Base-by-base conservation (phyloP, 441 rosid species). In the Macaranga tanarius region DNA sequence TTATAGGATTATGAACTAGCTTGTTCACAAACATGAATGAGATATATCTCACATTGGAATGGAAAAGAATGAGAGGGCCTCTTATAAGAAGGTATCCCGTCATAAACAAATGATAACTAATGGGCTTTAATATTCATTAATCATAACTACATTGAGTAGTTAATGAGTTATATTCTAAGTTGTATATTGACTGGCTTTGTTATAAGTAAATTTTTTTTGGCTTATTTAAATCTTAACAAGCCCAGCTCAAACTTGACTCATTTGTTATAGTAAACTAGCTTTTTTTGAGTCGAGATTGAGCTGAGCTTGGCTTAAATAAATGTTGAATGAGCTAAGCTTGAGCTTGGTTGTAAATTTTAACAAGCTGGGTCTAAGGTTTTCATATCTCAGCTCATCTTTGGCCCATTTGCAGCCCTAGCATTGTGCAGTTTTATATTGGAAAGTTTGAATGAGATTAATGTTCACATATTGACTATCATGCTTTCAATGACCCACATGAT, bases 401-500 rank as follows among this genome's bases (percentile, higher is more conserved):
- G 23, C 57, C 15, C 22, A 17, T n/a, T 5, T 19, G 57, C 57
- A 2, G 57, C 57, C 20, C 23, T n/a, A 5, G 57, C 57, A 9
- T n/a, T 26, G 20, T 26, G 65, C 59, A 19, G 1, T 59, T 2
- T 60, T 28, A 10, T 11, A 23, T 61, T 10, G 50, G 34, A 67
- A 48, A 48, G 51, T 68, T 25, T 61, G 4, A 11, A 12, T 59
- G 40, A 54, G 7, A 71, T 58, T 10, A 0, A 66, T 23, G 38
- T 75, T 47, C 40, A 22, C 13, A 25, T 63, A 42, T 72, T 70
- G 58, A 56, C 15, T n/a, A 62, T n/a, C n/a, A 20, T 45, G 57
- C 55, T 38, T 42, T 61, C 9, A 55, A 62, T 45, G 38, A 58
- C 45, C 70, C 26, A 7, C 63, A 61, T 76, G 51, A 52, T 70